Conservation (phyloP, 305 asterid genomes). For the Andrographis paniculata region DNA sequence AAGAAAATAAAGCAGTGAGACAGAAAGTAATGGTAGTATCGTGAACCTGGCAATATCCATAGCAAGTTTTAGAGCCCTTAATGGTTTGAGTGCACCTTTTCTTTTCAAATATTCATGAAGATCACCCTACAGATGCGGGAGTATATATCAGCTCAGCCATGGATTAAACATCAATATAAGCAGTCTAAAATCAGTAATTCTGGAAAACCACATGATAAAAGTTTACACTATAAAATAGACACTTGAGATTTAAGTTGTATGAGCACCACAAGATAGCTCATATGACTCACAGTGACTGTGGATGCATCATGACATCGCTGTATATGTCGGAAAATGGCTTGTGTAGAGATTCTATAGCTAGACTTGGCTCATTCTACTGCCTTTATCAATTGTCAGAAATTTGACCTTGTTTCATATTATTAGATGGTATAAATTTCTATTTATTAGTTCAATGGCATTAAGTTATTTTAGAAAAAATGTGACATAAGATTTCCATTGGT, state of each 20-base stretch:
- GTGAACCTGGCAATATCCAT: conserved; percentile 91
- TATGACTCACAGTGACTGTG: background rate
- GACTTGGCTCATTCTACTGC: background rate
- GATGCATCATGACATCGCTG: background rate
- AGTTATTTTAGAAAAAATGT: no score
- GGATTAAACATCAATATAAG: background rate
- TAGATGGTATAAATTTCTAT: background rate
- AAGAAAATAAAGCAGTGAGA: background rate
- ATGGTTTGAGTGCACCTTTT: conserved; percentile 71
- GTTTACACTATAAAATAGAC: background rate
- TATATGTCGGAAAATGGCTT: background rate
- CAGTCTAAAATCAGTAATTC: background rate
- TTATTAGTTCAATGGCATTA: background rate
- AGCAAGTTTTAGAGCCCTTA: conserved; percentile 77
- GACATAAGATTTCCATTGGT: no score
- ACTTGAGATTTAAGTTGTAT: background rate
- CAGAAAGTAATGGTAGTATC: conserved; percentile 3
- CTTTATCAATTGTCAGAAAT: background rate
- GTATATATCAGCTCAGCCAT: conserved; percentile 6
- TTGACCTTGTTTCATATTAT: background rate
- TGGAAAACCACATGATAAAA: background rate
- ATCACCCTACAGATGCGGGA: conserved; percentile 56
- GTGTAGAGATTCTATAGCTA: background rate
- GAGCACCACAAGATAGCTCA: background rate
- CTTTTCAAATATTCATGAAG: conserved; percentile 56